A percentile compares a stretch with the other conserved stretches of the same genome.
Conservation (phyloP, 1,139 yeast genomes). For the Magnusiomyces sp. region DNA sequence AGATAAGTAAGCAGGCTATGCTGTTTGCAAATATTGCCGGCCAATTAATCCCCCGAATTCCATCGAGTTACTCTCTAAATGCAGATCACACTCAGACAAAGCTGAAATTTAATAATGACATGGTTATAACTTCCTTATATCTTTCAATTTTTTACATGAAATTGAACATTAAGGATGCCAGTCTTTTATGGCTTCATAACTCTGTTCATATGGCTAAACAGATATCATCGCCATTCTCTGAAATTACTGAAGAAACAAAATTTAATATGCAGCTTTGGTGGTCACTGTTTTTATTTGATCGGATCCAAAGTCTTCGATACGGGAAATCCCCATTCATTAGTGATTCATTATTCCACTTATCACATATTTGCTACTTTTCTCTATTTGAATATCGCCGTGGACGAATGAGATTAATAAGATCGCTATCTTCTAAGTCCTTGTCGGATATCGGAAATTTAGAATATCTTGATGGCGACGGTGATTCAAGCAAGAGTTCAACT, state of each 20-base stretch:
- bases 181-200: conserved; percentile 18
- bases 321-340: conserved; percentile 3
- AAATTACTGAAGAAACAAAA: background rate
- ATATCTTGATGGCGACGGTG: too few relatives aligned
- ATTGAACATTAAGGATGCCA: conserved; percentile 11
- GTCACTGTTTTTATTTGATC: conserved; percentile 18
- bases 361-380: too few relatives aligned
- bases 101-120: background rate
- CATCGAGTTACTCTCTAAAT: too few relatives aligned
- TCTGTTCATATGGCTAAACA: conserved; percentile 14
- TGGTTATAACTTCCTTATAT: conserved; percentile 11
- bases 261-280: conserved; percentile 13
- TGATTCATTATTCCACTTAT: conserved; percentile 7
- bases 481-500: too few relatives aligned
- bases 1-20: conserved; percentile 1
- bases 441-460: background rate
- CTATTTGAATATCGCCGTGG: too few relatives aligned
- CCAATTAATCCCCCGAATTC: too few relatives aligned
- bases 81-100: background rate
- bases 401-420: background rate
- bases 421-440: background rate
- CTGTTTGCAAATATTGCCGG: too few relatives aligned
- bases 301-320: conserved; percentile 13
- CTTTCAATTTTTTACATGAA: conserved; percentile 17
- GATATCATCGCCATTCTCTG: background rate